Evolutionary conservation across 352 stramenopile species (phyloP).

Genomic region (Globisporangium spiculum): DNA sequence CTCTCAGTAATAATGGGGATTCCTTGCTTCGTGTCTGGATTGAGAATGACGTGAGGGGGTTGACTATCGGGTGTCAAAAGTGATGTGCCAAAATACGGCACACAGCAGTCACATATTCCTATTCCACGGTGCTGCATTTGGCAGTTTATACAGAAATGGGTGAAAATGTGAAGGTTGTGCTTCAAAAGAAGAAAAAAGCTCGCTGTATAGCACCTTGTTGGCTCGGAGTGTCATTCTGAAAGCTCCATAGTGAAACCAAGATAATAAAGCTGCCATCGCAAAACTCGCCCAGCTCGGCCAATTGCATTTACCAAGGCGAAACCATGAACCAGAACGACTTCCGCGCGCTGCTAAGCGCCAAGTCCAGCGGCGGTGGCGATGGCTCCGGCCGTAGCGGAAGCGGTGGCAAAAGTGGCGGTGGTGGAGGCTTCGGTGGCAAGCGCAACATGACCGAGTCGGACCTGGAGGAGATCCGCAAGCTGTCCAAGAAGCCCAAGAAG

Average conservation of each 20-base stretch:
- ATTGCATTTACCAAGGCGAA: neutral
- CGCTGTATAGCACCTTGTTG: neutral
- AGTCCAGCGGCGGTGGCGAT: slow-evolving; percentile 18
- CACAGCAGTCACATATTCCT: neutral
- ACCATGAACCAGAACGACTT: slow-evolving; percentile 83
- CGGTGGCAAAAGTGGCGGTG: slow-evolving; percentile 7
- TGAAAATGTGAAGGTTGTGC: no score
- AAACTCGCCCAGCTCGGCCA: neutral
- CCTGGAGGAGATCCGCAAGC: slow-evolving; percentile 40
- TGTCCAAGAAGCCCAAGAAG: slow-evolving; percentile 67
- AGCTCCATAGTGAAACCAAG: neutral
- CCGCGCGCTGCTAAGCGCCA: slow-evolving; percentile 45
- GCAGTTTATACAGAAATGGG: neutral
- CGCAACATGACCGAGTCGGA: slow-evolving; percentile 55
- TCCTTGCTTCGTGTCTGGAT: neutral
- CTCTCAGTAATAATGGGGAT: neutral
- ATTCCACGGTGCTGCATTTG: neutral
- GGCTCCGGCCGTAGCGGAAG: neutral
- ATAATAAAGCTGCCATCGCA: neutral
- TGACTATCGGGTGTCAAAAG: neutral
- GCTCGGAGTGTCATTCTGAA: neutral
- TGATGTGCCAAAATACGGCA: neutral
- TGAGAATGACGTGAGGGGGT: neutral
- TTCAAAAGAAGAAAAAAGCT: neutral
- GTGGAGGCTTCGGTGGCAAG: slow-evolving; percentile 43